Evolutionary conservation across 805 yeast species (phyloP).

Genomic region (Pichia nakasei): DNA sequence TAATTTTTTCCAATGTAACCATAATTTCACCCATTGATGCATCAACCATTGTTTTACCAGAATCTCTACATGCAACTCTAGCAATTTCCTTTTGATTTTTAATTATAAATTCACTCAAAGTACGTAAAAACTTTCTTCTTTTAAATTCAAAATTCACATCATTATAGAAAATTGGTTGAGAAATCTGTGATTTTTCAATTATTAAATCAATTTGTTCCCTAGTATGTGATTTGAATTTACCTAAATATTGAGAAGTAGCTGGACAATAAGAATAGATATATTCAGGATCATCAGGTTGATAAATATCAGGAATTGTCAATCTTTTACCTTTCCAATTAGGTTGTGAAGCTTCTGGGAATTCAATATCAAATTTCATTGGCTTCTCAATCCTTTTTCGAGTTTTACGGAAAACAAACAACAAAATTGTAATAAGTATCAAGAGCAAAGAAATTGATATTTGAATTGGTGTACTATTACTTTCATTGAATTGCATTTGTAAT

Average conservation of each 20-base stretch:
- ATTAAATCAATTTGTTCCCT: constrained; percentile 61
- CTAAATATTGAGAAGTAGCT: constrained; percentile 87
- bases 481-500: constrained; percentile 2
- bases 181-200: constrained; percentile 42
- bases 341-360: constrained; percentile 67
- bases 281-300: constrained; percentile 52
- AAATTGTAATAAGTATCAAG: constrained; percentile 18
- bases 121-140: constrained; percentile 61
- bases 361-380: constrained; percentile 40
- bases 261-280: constrained; percentile 86
- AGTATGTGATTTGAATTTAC: constrained; percentile 57
- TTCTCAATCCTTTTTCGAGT: constrained; percentile 21
- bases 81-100: constrained; percentile 83
- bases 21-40: constrained; percentile 95
- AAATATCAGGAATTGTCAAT: constrained; percentile 52
- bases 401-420: constrained; percentile 17
- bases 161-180: constrained; percentile 43
- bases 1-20: constrained; percentile 87
- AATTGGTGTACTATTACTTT: constrained; percentile 17
- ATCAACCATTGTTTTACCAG: constrained; percentile 93
- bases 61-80: constrained; percentile 89
- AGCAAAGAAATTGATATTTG: constrained; percentile 24
- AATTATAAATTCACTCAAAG: constrained; percentile 62
- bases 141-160: constrained; percentile 46
- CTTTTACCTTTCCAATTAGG: constrained; percentile 92